Conservation (phyloP, 306 rosid species). For the Morella rubra region DNA sequence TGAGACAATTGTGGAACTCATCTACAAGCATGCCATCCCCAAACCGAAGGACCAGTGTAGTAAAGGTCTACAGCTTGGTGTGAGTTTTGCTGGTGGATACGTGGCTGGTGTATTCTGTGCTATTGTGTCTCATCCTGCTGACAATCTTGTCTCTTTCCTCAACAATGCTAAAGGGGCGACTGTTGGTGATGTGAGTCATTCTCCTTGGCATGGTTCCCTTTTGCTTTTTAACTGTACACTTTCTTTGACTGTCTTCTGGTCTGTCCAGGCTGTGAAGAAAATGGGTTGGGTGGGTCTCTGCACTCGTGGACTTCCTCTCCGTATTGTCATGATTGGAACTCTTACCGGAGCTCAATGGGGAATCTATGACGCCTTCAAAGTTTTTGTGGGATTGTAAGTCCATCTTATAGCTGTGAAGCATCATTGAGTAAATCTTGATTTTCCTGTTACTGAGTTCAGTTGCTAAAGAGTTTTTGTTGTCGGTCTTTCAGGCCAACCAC, state of each 20-base stretch:
- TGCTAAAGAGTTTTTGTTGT: conserved; percentile 19
- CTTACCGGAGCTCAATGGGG: conserved; percentile 99
- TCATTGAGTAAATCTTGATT: conserved; percentile 1
- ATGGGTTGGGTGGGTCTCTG: conserved; percentile 75
- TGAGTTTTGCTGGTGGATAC: conserved; percentile 95
- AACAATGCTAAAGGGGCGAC: conserved; percentile 97
- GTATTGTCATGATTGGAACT: conserved; percentile 95
- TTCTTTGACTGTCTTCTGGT: conserved; percentile 13
- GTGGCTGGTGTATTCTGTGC: conserved; percentile 96
- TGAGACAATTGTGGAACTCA: conserved; percentile 78
- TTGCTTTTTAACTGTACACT: conserved; percentile 6
- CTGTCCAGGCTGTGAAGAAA: conserved; percentile 81
- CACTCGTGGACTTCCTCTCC: conserved; percentile 96
- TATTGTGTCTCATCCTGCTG: conserved; percentile 96
- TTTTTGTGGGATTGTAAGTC: conserved; percentile 89
- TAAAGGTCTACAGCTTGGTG: conserved; percentile 81
- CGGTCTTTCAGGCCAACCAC: conserved; percentile 78
- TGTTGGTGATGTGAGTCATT: conserved; percentile 84
- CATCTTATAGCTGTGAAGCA: conserved; percentile 9
- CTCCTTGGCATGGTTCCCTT: conserved; percentile 3
- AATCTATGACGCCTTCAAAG: conserved; percentile 92
- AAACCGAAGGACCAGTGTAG: conserved; percentile 81
- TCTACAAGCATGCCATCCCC: conserved; percentile 78
- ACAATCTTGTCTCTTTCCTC: conserved; percentile 93
- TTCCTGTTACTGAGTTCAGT: neutral